Base-by-base conservation (phyloP, 352 stramenopile species). In the Pythium oligandrum region DNA sequence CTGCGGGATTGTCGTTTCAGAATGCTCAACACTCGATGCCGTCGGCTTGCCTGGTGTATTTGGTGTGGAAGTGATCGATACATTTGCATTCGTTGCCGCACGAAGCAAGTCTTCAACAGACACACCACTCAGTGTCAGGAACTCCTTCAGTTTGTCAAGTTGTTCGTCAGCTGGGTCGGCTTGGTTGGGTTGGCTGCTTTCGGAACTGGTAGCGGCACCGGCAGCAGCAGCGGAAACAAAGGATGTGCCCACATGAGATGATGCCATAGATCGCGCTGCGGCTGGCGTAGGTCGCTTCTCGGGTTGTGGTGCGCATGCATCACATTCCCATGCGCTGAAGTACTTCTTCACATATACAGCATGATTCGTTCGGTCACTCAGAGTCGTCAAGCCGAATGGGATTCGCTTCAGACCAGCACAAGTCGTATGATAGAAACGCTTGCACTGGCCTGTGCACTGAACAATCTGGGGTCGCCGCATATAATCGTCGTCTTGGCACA, bases 291-390 rank as follows among this genome's bases (percentile, higher is more conserved):
- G 17, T 26, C 17, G 17, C 17, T 26, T 26, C 17, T 26, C 17
- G 17, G 17, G 17, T 26, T 26, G 17, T 26, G 72, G 52, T 9
- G 64, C 48, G 30, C 83, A 93, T 1, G 55, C 53, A 49, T 89
- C 68, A 45, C 83, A 93, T 47, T 86, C 71, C 83, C 83, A 93
- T 0, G 59, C 68, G 30, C 69, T 86, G 35, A 93, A 91, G 62
- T 88, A 91, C 60, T 93, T 93, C 49, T 87, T 90, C 6, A 91
- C 65, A 38, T 93, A 93, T 3, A 85, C 70, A 6, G 59, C 62
- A 50, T 91, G 83, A 44, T 93, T 91, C 8, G 81, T 89, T 26
- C 83, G 72, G 51, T 93, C 83, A 52, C 75, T 91, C 47, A 90
- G 67, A 2, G 81, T 93, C n/a, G 78, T 90, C 40, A 93, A 58